phyloP scores from a whole-genome alignment of 306 rosid genomes.

The Castanea crenata region DNA sequence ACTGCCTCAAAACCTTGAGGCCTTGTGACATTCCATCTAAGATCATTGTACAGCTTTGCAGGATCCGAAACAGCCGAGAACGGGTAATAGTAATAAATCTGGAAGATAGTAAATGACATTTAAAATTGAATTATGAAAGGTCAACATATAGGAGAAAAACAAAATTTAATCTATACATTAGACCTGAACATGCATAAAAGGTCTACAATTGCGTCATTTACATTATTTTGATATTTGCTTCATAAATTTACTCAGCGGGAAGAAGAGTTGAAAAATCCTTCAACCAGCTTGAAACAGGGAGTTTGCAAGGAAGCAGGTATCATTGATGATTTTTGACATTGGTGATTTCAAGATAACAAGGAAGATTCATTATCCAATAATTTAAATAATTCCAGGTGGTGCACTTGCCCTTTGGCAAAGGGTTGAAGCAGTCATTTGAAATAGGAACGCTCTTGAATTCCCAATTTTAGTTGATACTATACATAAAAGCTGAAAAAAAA shows the following conservation, averaged over 20 bases:
- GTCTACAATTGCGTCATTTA: background rate
- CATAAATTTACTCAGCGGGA: background rate
- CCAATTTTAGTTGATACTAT: no score
- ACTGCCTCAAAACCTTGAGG: slow-evolving; percentile 99
- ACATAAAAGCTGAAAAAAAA: no score
- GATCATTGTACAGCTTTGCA: slow-evolving; percentile 95
- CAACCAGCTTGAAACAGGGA: background rate
- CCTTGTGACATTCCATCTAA: slow-evolving; percentile 95
- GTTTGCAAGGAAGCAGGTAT: background rate
- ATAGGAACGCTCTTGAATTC: no score
- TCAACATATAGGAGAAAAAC: background rate
- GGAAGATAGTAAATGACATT: slow-evolving; percentile 22
- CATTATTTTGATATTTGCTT: background rate
- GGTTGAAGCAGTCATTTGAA: no score
- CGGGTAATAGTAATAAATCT: slow-evolving; percentile 93
- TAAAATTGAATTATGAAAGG: background rate
- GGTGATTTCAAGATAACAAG: no score
- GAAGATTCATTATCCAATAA: no score
- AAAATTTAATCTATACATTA: background rate
- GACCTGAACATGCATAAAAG: background rate
- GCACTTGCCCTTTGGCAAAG: no score
- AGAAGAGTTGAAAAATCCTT: background rate
- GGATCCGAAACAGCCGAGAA: slow-evolving; percentile 94
- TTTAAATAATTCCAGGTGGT: no score
- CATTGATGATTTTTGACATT: no score